Percentiles rank a stretch among this genome's conserved stretches.
Conservation (phyloP, 1,284 basidiomycete species). For the Trametes sp. region DNA sequence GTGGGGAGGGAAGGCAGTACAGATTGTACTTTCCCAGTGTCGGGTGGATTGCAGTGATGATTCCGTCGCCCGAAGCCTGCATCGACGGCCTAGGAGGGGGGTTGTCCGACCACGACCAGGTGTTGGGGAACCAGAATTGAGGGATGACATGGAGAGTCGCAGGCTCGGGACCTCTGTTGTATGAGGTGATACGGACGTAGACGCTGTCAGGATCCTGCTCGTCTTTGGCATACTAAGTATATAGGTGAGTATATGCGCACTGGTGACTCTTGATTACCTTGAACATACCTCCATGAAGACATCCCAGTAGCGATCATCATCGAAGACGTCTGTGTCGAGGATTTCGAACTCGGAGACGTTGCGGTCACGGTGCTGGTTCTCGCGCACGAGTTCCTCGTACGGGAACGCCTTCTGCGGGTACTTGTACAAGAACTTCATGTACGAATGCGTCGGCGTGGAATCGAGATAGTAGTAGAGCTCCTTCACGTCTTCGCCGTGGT, state of each 20-base stretch:
- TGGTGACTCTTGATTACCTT: neutral
- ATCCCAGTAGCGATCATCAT: conserved; percentile 97
- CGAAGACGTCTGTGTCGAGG: conserved; percentile 91
- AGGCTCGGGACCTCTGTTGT: conserved; percentile 95
- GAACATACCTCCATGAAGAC: conserved; percentile 88
- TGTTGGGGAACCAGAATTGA: conserved; percentile 97
- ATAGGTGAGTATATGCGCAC: conserved; percentile 29
- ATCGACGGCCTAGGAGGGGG: conserved; percentile 83
- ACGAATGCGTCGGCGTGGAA: conserved; percentile 97
- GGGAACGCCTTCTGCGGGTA: conserved; percentile 94
- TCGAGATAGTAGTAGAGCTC: conserved; percentile 99
- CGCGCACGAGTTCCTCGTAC: conserved; percentile 91
- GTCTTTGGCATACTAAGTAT: conserved; percentile 91
- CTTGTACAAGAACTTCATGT: conserved; percentile 99
- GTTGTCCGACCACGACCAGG: conserved; percentile 94
- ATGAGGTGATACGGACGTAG: conserved; percentile 94
- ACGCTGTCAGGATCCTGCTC: conserved; percentile 89
- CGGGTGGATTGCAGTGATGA: conserved; percentile 79
- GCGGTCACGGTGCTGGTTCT: conserved; percentile 84
- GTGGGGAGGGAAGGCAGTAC: conserved; percentile 92
- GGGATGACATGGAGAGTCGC: conserved; percentile 96
- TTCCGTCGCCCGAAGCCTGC: conserved; percentile 64
- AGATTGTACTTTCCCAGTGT: conserved; percentile 80
- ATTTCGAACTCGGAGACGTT: conserved; percentile 94
- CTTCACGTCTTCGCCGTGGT: conserved; percentile 99